phyloP scores from a whole-genome alignment of 352 stramenopile species.

The Stramenopiles sp. region DNA sequence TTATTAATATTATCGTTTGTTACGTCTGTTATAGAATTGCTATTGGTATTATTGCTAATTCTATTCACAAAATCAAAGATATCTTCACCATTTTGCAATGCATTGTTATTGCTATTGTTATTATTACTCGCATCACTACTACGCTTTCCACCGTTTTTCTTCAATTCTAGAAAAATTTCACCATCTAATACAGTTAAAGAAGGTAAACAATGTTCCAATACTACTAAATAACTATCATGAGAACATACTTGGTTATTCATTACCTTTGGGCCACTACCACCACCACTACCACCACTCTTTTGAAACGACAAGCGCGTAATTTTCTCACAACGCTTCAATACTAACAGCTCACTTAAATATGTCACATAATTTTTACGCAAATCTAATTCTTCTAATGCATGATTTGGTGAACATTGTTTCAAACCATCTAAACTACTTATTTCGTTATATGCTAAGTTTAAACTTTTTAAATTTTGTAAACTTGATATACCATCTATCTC shows the following conservation, averaged over 20 bases:
- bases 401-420: neutral
- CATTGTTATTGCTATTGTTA: no score
- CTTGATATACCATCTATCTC: neutral
- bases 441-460: neutral
- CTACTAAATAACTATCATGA: neutral
- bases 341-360: neutral
- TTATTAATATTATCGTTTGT: neutral
- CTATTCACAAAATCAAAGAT: neutral
- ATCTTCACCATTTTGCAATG: neutral
- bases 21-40: neutral
- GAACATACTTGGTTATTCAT: neutral
- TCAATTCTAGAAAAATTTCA: neutral
- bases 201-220: neutral
- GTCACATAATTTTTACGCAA: neutral
- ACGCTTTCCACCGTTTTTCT: neutral
- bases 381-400: neutral
- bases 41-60: neutral
- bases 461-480: neutral
- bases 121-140: no score
- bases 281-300: neutral
- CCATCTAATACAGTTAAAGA: neutral
- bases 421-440: neutral
- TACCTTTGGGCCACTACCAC: neutral
- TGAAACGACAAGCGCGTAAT: neutral
- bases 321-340: neutral